Evolutionary conservation across 306 rosid species (phyloP).

Genomic region (Lotus japonicus): DNA sequence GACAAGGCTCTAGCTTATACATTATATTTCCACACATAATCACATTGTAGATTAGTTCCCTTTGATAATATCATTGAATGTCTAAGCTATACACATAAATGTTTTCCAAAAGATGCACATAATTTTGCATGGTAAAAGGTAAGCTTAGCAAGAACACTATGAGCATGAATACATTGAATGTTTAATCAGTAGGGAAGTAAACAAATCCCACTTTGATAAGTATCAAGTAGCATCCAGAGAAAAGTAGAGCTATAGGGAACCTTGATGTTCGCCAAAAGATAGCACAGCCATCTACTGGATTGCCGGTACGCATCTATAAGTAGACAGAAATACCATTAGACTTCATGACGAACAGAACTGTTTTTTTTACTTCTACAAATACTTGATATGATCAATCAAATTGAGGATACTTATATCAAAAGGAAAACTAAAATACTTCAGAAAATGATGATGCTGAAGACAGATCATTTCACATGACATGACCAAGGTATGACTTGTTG

Average conservation of each 20-base stretch:
- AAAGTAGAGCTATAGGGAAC: slow-evolving; percentile 33
- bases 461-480: background rate
- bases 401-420: background rate
- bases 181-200: background rate
- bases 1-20: slow-evolving; percentile 6
- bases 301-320: slow-evolving; percentile 86
- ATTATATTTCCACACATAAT: background rate
- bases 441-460: slow-evolving; percentile 13
- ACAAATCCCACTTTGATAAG: slow-evolving; percentile 14
- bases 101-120: background rate
- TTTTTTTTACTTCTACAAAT: background rate
- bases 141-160: background rate
- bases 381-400: slow-evolving; percentile 7
- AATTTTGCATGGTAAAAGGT: background rate
- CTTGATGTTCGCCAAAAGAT: slow-evolving; percentile 87
- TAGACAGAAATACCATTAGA: slow-evolving; percentile 37
- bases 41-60: background rate
- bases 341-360: slow-evolving; percentile 3
- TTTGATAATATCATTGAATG: slow-evolving; percentile 1
- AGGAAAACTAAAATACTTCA: background rate
- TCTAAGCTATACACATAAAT: background rate
- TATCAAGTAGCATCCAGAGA: slow-evolving; percentile 7
- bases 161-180: background rate
- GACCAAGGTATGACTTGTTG: background rate
- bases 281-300: slow-evolving; percentile 86